phyloP scores from a whole-genome alignment of 140 eudicot species.

The Flaveria floridana region DNA sequence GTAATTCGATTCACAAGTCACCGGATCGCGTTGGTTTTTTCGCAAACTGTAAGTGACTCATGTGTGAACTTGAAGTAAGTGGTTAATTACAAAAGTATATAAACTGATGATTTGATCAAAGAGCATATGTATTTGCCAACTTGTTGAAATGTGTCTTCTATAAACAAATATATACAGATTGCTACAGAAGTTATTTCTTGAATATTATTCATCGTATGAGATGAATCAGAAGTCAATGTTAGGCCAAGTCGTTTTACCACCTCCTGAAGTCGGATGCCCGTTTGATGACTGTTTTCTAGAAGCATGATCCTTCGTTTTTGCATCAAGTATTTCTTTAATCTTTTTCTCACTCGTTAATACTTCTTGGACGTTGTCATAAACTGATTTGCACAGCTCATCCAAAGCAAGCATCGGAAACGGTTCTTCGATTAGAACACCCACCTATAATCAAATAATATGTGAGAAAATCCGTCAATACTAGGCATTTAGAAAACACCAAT shows the following conservation, averaged over 20 bases:
- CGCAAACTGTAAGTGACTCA: neutral
- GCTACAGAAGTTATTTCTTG: slow-evolving; percentile 6
- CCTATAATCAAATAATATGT: slow-evolving; percentile 46
- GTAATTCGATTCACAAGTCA: neutral
- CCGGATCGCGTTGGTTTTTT: neutral
- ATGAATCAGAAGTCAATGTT: slow-evolving; percentile 23
- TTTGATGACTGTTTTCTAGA: slow-evolving; percentile 45
- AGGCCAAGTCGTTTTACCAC: slow-evolving; percentile 39
- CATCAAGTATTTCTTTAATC: slow-evolving; percentile 48
- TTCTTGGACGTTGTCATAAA: slow-evolving; percentile 61
- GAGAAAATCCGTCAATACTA: neutral
- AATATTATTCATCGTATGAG: slow-evolving; percentile 1
- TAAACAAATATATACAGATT: slow-evolving; percentile 24
- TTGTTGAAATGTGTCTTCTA: slow-evolving; percentile 17
- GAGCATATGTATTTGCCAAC: slow-evolving; percentile 19
- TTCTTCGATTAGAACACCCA: slow-evolving; percentile 97
- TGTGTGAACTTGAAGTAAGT: neutral
- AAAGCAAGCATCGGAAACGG: slow-evolving; percentile 97
- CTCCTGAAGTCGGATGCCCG: slow-evolving; percentile 56
- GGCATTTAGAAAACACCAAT: neutral
- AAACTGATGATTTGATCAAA: neutral
- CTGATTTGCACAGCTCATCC: slow-evolving; percentile 70
- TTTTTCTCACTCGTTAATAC: slow-evolving; percentile 54
- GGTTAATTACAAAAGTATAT: slow-evolving; percentile 3
- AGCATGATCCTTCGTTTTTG: slow-evolving; percentile 43